Conservation (phyloP, 768 basidiomycete genomes). For the Brasilioporus rufonigricans region DNA sequence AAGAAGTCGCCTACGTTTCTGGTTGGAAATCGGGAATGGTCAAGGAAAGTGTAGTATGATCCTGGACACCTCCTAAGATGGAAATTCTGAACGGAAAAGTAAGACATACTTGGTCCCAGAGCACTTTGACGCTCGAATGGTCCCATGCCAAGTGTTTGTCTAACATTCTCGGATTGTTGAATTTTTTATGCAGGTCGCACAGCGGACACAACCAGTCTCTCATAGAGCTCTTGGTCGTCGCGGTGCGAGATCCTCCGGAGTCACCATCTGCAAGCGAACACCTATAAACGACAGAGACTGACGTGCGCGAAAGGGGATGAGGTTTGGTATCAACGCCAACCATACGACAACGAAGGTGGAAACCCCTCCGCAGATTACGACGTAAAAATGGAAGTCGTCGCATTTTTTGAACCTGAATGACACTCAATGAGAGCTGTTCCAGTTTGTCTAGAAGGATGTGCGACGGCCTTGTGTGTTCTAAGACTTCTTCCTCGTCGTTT, state of each 20-base stretch:
- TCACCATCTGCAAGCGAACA: conserved; percentile 8
- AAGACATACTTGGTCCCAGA: conserved; percentile 37
- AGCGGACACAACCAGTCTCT: conserved; percentile 50
- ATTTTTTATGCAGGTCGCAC: conserved; percentile 45
- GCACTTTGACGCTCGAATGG: conserved; percentile 40
- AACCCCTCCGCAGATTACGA: conserved; percentile 50
- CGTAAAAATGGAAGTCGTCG: conserved; percentile 53
- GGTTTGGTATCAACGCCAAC: conserved; percentile 35
- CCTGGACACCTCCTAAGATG: conserved; percentile 9
- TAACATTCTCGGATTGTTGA: conserved; percentile 44
- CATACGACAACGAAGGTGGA: conserved; percentile 40
- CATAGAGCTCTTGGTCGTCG: conserved; percentile 25
- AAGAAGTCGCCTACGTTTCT: conserved; percentile 12
- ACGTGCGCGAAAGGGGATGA: conserved; percentile 13
- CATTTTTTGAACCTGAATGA: conserved; percentile 37
- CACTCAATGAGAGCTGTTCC: conserved; percentile 30
- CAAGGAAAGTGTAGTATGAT: conserved; percentile 15
- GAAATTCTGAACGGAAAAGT: neutral
- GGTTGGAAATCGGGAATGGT: conserved; percentile 11
- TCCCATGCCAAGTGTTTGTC: conserved; percentile 48
- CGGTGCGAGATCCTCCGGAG: conserved; percentile 9
- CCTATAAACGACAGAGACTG: conserved; percentile 26
- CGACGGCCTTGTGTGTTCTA: conserved; percentile 26
- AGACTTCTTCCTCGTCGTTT: conserved; percentile 5
- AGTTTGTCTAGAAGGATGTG: conserved; percentile 36